Percentiles rank a stretch among this genome's conserved stretches.
phyloP scores from a whole-genome alignment of 768 basidiomycete genomes.

The Macrolepiota albuminosa region DNA sequence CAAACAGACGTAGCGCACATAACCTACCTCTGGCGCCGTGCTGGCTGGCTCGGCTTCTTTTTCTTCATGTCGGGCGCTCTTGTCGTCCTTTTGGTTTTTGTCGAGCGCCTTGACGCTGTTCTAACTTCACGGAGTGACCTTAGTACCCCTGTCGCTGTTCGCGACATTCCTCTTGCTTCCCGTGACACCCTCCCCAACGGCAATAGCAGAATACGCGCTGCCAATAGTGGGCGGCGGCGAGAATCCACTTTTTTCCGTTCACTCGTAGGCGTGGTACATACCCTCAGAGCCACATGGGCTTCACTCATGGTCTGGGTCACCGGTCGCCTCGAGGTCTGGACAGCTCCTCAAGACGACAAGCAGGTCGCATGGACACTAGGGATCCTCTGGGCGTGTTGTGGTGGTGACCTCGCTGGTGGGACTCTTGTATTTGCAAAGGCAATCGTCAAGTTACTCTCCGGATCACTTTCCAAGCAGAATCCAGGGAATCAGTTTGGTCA shows the following conservation, averaged over 20 bases:
- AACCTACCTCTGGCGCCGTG: constrained; percentile 78
- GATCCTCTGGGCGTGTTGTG: constrained; percentile 91
- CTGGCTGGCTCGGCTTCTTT: constrained; percentile 91
- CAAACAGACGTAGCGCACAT: constrained; percentile 75
- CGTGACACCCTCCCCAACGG: not conserved
- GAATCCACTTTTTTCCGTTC: not conserved
- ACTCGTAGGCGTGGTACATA: constrained; percentile 18
- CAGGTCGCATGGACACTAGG: constrained; percentile 88
- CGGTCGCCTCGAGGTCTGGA: constrained; percentile 68
- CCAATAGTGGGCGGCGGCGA: not conserved
- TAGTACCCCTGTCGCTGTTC: constrained; percentile 45
- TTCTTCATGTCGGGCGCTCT: constrained; percentile 72
- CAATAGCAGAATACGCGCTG: not conserved
- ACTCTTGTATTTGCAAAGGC: constrained; percentile 81
- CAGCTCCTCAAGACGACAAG: constrained; percentile 76
- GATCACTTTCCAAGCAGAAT: constrained; percentile 73
- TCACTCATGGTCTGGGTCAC: constrained; percentile 47
- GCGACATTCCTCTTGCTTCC: not conserved
- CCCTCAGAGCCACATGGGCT: constrained; percentile 37
- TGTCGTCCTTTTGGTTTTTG: constrained; percentile 59
- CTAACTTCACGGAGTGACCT: constrained; percentile 69
- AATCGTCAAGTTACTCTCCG: constrained; percentile 75
- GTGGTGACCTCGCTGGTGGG: constrained; percentile 86
- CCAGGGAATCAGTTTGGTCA: constrained; percentile 87
- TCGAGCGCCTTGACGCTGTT: constrained; percentile 68